Conservation (phyloP, 164 flowering plant genomes). For the Chimonanthus salicifolius region DNA sequence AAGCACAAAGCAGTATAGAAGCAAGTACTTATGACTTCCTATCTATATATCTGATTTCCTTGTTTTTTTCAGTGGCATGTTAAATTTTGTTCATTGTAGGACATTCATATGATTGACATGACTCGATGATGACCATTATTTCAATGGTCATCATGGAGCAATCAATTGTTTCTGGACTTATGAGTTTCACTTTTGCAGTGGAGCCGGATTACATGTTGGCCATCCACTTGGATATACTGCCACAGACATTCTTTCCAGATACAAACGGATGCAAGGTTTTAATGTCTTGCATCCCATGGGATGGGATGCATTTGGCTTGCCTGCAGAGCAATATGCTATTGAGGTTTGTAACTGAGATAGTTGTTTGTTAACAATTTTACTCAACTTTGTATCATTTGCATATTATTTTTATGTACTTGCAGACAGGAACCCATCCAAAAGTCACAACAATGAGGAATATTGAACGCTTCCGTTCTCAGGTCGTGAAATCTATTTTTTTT, state of each 20-base stretch:
- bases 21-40: no score
- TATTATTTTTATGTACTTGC: slow-evolving; percentile 15
- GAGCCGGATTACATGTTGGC: slow-evolving; percentile 96
- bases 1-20: no score
- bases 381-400: background rate
- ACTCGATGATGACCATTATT: background rate
- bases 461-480: slow-evolving; percentile 83
- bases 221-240: slow-evolving; percentile 98
- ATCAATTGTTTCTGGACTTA: background rate
- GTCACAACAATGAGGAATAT: slow-evolving; percentile 77
- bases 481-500: slow-evolving; percentile 18
- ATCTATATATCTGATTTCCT: no score
- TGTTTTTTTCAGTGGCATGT: no score
- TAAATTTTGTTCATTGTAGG: background rate
- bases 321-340: slow-evolving; percentile 96
- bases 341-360: slow-evolving; percentile 37
- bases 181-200: slow-evolving; percentile 40
- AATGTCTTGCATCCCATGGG: slow-evolving; percentile 99
- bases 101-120: background rate
- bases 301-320: slow-evolving; percentile 99
- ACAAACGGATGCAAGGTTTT: slow-evolving; percentile 89
- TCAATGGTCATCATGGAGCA: background rate
- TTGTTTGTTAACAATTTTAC: background rate
- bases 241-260: slow-evolving; percentile 87
- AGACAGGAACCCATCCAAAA: slow-evolving; percentile 98